Evolutionary conservation across 768 basidiomycete genomes (phyloP).

Genomic region (Obba rivulosa): DNA sequence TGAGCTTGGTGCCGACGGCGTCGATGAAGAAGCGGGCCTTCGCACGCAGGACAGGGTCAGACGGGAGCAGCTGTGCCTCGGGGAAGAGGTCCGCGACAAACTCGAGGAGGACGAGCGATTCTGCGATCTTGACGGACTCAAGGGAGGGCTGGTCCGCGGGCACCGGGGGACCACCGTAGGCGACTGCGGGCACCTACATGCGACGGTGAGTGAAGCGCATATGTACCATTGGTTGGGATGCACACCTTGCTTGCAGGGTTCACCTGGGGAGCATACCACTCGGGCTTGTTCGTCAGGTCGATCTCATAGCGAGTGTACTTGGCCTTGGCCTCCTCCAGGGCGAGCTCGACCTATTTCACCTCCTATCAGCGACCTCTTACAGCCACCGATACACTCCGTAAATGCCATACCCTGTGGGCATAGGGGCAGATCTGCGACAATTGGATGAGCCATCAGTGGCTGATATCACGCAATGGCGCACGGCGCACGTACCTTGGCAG

Average conservation of each 20-base stretch:
- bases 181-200: constrained; percentile 50
- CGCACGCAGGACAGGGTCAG: constrained; percentile 52
- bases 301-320: constrained; percentile 49
- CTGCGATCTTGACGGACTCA: constrained; percentile 55
- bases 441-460: background rate
- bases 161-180: constrained; percentile 57
- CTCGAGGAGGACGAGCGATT: constrained; percentile 62
- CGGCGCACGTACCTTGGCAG: constrained; percentile 12
- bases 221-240: background rate
- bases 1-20: constrained; percentile 40
- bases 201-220: background rate
- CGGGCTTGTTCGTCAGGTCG: constrained; percentile 62
- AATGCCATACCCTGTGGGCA: constrained; percentile 44
- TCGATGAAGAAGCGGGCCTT: constrained; percentile 62
- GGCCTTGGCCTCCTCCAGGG: constrained; percentile 50
- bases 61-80: constrained; percentile 42
- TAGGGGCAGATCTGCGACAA: constrained; percentile 47
- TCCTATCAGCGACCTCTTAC: background rate
- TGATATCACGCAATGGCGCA: too few species aligned
- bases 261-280: constrained; percentile 61
- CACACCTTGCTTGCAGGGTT: constrained; percentile 65
- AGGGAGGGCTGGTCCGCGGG: constrained; percentile 54
- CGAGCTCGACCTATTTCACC: constrained; percentile 44
- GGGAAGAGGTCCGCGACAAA: constrained; percentile 60
- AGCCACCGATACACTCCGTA: background rate